Base-by-base conservation (phyloP, 331 rosid species). In the Quercus tomentella region DNA sequence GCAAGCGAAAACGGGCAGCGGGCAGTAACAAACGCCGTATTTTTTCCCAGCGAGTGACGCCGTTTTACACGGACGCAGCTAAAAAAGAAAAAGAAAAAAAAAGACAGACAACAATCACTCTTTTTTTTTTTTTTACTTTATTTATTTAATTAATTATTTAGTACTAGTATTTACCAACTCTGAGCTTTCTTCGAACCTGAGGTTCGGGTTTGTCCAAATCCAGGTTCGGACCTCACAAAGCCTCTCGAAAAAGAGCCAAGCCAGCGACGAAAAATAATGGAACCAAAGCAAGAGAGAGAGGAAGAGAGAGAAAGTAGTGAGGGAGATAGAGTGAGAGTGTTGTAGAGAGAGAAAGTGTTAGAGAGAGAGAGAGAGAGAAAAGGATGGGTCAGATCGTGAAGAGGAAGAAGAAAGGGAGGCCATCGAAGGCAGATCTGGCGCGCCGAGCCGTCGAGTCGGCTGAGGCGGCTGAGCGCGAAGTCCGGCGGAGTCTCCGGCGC, bases 361-460 rank as follows among this genome's bases (percentile, higher is more conserved):
- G 75, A 87, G 81, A 28, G 84, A 49, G 73, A 52, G 75, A 82
- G 80, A 82, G 75, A 18, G 82, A 14, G 77, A 6, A 73, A 4
- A 73, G 58, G 83, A 94, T 94, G 98, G 97, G 92, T 83, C 97
- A 94, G 94, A 89, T 92, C 97, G 98, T 91, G 82, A 91, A 88
- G 89, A 84, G 97, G 95, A 94, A 87, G 97, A 96, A 96, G 98
- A 94, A 89, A 35, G 98, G 98, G 6, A 84, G 97, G 25, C 97
- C 98, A 7, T 94, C 97, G 4, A 94, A 94, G 90, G 93, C 97
- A 79, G 97, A 87, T 92, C 98, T 92, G 74, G 97, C 95, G 1
- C 91, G 92, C 70, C 97, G 95, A 7, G 49, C 87, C 74, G 85
- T 75, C 77, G 88, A 83, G 51, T 76, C 84, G 4, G 86, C 84